Percentiles rank a stretch among this genome's conserved stretches.
These are phyloP conservation scores for Amanita polypyramis DNA, from an alignment of 768 basidiomycete species.

Conservation along the genomic window DNA sequence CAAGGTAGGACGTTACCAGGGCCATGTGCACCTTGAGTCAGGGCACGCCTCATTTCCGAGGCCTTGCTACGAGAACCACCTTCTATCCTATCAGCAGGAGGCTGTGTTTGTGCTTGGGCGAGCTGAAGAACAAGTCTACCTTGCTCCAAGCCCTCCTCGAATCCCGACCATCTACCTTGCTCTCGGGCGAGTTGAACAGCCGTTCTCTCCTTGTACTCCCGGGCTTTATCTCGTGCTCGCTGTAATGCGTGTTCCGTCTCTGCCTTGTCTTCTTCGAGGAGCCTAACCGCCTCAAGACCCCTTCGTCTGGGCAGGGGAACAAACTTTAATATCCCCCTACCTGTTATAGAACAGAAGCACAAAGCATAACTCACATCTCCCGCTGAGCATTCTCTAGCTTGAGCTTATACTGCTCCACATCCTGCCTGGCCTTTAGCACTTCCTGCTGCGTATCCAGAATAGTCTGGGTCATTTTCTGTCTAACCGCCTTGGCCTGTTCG, in stretches of 20 bases:
- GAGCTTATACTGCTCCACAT: slow-evolving; percentile 6
- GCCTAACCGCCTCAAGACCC: background rate
- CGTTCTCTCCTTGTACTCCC: background rate
- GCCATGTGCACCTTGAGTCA: slow-evolving; percentile 2
- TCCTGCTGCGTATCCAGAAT: slow-evolving; percentile 5
- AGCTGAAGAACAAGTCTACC: background rate
- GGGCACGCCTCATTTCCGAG: background rate
- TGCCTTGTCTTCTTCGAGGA: slow-evolving; percentile 6
- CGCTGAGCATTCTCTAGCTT: slow-evolving; percentile 4
- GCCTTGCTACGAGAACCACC: background rate
- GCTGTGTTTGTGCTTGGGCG: background rate
- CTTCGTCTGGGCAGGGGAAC: background rate
- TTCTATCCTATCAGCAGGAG: background rate
- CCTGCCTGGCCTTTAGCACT: slow-evolving; percentile 1
- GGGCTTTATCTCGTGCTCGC: slow-evolving; percentile 2
- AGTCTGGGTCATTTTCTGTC: slow-evolving; percentile 6
- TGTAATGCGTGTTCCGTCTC: slow-evolving; percentile 5
- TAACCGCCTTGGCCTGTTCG: slow-evolving; percentile 1
- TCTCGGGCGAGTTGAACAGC: slow-evolving; percentile 5
- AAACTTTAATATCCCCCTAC: background rate
- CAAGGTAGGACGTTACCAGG: no score
- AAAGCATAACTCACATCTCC: slow-evolving; percentile 1
- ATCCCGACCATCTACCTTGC: slow-evolving; percentile 4
- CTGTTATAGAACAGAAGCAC: background rate
- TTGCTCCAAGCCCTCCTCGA: slow-evolving; percentile 5